Conservation (phyloP, 495 filamentous ascomycete species). For the Cairneyella variabilis region DNA sequence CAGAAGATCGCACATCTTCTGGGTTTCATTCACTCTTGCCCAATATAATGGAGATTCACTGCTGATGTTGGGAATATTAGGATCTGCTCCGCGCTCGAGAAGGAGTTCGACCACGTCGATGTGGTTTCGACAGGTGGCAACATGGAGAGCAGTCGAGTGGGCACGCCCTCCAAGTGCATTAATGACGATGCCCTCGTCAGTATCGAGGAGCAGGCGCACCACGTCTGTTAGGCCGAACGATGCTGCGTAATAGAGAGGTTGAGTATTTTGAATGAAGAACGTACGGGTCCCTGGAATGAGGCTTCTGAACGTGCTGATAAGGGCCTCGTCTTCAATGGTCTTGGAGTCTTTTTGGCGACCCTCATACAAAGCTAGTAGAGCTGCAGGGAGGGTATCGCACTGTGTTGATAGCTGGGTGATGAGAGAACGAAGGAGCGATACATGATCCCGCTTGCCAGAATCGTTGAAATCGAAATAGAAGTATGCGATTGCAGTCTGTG, state of each 20-base stretch:
- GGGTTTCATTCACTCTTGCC: background rate
- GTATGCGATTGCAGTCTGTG: slow-evolving; percentile 21
- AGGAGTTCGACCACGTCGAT: slow-evolving; percentile 44
- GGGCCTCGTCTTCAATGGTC: background rate
- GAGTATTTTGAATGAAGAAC: slow-evolving; percentile 7
- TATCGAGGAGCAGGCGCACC: slow-evolving; percentile 12
- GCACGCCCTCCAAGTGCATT: slow-evolving; percentile 11
- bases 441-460: slow-evolving; percentile 19
- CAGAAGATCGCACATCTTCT: slow-evolving; percentile 4
- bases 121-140: slow-evolving; percentile 28
- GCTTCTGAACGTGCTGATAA: slow-evolving; percentile 5
- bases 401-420: slow-evolving; percentile 24
- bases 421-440: slow-evolving; percentile 26
- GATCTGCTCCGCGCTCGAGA: slow-evolving; percentile 48
- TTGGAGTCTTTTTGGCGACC: slow-evolving; percentile 15
- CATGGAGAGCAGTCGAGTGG: slow-evolving; percentile 15
- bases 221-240: slow-evolving; percentile 15
- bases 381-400: slow-evolving; percentile 9
- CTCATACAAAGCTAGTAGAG: slow-evolving; percentile 11
- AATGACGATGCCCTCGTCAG: slow-evolving; percentile 11
- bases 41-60: slow-evolving; percentile 14
- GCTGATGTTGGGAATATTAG: slow-evolving; percentile 32
- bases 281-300: slow-evolving; percentile 7
- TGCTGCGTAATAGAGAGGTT: slow-evolving; percentile 18
- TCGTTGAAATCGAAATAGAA: slow-evolving; percentile 37